phyloP scores from a whole-genome alignment of 2,329 filamentous ascomycete species.

The Aphanocladium album region DNA sequence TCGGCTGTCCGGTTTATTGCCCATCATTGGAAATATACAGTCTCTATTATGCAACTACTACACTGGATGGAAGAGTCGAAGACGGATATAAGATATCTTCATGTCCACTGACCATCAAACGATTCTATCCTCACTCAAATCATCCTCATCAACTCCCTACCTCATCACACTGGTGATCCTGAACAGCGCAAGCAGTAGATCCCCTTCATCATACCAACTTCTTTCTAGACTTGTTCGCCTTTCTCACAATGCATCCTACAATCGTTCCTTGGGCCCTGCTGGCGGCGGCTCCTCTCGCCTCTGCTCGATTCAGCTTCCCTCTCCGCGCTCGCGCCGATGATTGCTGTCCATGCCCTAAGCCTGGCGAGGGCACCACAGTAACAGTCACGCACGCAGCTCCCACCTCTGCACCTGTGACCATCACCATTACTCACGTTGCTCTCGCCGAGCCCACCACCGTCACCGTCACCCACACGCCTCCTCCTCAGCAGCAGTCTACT shows the following conservation, averaged over 20 bases:
- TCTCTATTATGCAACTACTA: neutral
- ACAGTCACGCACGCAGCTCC: constrained; percentile 20
- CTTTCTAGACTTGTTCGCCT: neutral
- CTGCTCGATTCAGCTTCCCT: constrained; percentile 22
- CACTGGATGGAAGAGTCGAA: neutral
- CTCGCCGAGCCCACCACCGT: constrained; percentile 16
- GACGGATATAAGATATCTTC: constrained; percentile 1
- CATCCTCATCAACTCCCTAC: neutral
- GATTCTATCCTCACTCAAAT: neutral
- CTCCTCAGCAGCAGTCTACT: constrained; percentile 7
- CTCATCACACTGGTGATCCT: neutral
- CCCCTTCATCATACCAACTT: constrained; percentile 6
- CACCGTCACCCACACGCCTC: constrained; percentile 17
- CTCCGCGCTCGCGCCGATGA: constrained; percentile 19
- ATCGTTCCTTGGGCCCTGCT: constrained; percentile 22
- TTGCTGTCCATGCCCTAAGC: constrained; percentile 26
- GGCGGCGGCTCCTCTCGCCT: constrained; percentile 21
- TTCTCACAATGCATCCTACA: constrained; percentile 21
- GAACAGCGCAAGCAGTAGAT: neutral
- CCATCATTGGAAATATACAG: neutral
- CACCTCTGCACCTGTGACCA: constrained; percentile 1
- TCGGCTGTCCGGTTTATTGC: neutral
- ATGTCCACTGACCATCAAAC: neutral
- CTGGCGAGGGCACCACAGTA: constrained; percentile 15
- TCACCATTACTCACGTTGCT: constrained; percentile 3